Conservation (phyloP, 306 rosid genomes). For the Ormosia semicastrata region DNA sequence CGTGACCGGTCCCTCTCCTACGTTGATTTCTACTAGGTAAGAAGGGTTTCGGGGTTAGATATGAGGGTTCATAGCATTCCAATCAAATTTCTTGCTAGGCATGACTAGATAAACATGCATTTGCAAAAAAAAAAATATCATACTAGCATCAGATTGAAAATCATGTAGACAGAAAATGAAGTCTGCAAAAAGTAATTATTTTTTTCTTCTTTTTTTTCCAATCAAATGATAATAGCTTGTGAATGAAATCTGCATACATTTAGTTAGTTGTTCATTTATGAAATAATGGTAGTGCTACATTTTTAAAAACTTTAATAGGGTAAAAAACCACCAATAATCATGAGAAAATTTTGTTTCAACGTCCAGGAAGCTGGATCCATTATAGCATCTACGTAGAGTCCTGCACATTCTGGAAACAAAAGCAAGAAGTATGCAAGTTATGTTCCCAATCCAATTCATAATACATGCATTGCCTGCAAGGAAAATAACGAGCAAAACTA, state of each 20-base stretch:
- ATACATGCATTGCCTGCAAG: not conserved
- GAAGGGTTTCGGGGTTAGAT: too few relatives aligned
- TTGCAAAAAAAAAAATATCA: not conserved
- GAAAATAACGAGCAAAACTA: not conserved
- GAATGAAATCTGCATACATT: not conserved
- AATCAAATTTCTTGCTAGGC: too few relatives aligned
- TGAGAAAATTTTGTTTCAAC: not conserved
- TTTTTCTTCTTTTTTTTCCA: not conserved
- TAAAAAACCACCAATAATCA: not conserved
- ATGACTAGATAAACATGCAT: not conserved
- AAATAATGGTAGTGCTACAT: not conserved
- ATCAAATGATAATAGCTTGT: not conserved
- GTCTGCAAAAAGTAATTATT: not conserved
- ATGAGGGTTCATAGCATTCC: too few relatives aligned
- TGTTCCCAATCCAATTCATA: not conserved
- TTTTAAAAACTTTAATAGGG: too few relatives aligned
- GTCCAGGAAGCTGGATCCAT: not conserved
- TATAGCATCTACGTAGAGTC: not conserved
- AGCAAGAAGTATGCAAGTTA: not conserved
- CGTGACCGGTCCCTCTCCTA: too few relatives aligned
- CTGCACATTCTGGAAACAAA: slow-evolving; percentile 20
- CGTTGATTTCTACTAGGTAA: too few relatives aligned
- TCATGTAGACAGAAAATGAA: not conserved
- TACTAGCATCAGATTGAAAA: not conserved
- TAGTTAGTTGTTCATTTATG: not conserved